Percentiles rank a stretch among this genome's conserved stretches.
phyloP scores from a whole-genome alignment of 352 stramenopile species.

The Pythium rhizo-oryzae region DNA sequence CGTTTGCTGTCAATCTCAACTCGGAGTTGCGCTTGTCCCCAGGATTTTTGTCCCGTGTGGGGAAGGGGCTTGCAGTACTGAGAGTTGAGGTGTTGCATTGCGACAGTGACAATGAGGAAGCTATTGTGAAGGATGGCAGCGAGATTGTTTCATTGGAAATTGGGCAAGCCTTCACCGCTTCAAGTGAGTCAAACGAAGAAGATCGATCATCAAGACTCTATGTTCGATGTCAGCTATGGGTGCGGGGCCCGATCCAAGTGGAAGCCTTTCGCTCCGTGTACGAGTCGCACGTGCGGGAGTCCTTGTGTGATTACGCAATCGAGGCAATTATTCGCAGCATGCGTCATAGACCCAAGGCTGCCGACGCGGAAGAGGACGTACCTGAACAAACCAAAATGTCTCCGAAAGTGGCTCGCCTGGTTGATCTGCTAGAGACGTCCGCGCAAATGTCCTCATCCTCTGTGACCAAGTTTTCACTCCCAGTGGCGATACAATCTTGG shows the following conservation, averaged over 20 bases:
- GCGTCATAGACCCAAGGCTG: neutral
- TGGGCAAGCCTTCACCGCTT: neutral
- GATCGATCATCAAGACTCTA: slow-evolving; percentile 23
- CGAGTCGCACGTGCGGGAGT: slow-evolving; percentile 75
- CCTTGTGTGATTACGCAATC: slow-evolving; percentile 78
- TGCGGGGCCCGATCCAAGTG: slow-evolving; percentile 64
- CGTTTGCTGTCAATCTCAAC: slow-evolving; percentile 86
- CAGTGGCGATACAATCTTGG: slow-evolving; percentile 57
- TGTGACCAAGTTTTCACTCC: slow-evolving; percentile 50
- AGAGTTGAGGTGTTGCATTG: slow-evolving; percentile 52
- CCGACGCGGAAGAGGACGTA: neutral
- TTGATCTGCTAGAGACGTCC: slow-evolving; percentile 56
- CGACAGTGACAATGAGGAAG: neutral
- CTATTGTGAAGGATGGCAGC: neutral
- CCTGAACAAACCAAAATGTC: neutral
- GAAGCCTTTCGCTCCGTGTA: slow-evolving; percentile 58
- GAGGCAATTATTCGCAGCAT: slow-evolving; percentile 48
- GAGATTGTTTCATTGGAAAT: slow-evolving; percentile 16
- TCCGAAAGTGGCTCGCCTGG: neutral
- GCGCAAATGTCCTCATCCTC: slow-evolving; percentile 55
- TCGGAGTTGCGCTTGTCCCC: slow-evolving; percentile 76
- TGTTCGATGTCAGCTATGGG: slow-evolving; percentile 71
- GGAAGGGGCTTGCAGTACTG: slow-evolving; percentile 77
- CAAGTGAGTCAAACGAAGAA: neutral
- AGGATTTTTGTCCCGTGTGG: slow-evolving; percentile 72